Base-by-base conservation (phyloP, 176 grass and related monocot species). In the Musa beccarii region DNA sequence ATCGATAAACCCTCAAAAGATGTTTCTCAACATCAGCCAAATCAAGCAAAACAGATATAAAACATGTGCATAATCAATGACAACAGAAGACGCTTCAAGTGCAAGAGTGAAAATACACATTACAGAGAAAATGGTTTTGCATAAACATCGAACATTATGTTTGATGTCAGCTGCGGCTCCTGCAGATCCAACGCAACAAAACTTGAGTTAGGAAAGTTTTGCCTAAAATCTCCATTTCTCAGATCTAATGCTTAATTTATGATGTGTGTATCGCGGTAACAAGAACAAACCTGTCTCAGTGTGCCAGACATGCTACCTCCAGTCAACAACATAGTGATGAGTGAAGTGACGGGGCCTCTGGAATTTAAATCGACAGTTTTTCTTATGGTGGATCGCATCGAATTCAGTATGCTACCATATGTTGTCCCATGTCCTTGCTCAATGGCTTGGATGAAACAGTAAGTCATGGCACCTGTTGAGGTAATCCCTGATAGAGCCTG, bases 381-480 rank as follows among this genome's bases (percentile, higher is more conserved):
- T 59, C 85, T 86, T 65, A 99, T 99, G 76, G 84, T 85, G n/a
- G 79, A 64, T 63, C 95, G 86, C 91, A 99, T 99, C 20, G 90
- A 83, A 52, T 75, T 89, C 59, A 99, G 74, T 50, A 99, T 94
- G 75, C 86, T 92, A 49, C 90, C 95, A 49, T 99, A 99, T 64
- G 95, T 99, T 17, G 79, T 71, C 9, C 52, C 95, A 15, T 94
- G 71, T 6, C 86, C 84, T 51, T 68, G 78, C 79, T 94, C 95
- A 77, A 99, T 99, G 51, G 95, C 95, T 87, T 99, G 90, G 80
- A 99, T 99, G 78, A 99, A 99, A 65, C 95, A 89, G 66, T 85
- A 99, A 69, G 91, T 99, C 95, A 99, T 99, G 2, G 95, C 95
- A 17, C 95, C 95, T 54, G 95, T 99, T n/a, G 90, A 94, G 77